Conservation (phyloP, 805 yeast genomes). For the Lipomyces mesembrius region DNA sequence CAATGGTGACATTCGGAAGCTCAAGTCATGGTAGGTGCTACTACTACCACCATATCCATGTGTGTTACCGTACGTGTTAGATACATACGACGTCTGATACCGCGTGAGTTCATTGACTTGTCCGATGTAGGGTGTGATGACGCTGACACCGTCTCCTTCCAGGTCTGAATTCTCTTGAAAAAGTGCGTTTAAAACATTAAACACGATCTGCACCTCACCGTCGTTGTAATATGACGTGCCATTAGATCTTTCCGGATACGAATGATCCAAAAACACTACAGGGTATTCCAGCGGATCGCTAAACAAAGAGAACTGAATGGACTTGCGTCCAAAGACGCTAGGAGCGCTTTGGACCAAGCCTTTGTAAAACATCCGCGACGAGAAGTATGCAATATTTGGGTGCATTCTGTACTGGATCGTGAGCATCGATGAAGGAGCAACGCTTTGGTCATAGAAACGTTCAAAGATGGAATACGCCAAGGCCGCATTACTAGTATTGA, state of each 20-base stretch:
- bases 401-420: slow-evolving; percentile 97
- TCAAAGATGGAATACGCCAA: slow-evolving; percentile 93
- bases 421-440: slow-evolving; percentile 66
- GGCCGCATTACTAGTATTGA: slow-evolving; percentile 75
- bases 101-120: slow-evolving; percentile 56
- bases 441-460: slow-evolving; percentile 74
- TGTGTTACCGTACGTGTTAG: background rate
- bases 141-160: slow-evolving; percentile 58
- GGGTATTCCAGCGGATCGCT: background rate
- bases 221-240: background rate
- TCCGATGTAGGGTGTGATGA: slow-evolving; percentile 91
- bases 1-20: slow-evolving; percentile 44
- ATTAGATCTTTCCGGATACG: background rate
- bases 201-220: background rate
- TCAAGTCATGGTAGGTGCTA: background rate
- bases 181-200: background rate
- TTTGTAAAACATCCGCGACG: slow-evolving; percentile 78
- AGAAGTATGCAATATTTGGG: slow-evolving; percentile 83
- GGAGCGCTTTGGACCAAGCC: slow-evolving; percentile 76
- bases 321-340: slow-evolving; percentile 53
- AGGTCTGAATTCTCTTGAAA: slow-evolving; percentile 1
- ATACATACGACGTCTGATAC: background rate
- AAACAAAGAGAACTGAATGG: background rate
- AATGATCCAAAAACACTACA: background rate
- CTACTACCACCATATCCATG: background rate